Evolutionary conservation across 495 filamentous ascomycete genomes (phyloP).

Genomic region (Massariosphaeria phaeospora): DNA sequence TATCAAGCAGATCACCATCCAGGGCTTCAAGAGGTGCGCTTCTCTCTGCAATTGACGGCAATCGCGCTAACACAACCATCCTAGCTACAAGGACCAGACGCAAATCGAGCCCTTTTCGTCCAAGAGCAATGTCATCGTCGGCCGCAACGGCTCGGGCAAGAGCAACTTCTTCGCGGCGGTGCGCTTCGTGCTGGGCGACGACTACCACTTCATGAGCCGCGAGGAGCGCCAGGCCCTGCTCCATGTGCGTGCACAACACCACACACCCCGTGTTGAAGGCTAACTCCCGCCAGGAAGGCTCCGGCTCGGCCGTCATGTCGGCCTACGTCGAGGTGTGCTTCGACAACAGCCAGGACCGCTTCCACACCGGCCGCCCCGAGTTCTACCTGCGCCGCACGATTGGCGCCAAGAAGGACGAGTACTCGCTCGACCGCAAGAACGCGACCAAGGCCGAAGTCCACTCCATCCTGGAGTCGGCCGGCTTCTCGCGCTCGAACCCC

Average conservation of each 20-base stretch:
- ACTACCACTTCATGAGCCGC: slow-evolving; percentile 90
- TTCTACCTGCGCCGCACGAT: slow-evolving; percentile 89
- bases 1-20: slow-evolving; percentile 99
- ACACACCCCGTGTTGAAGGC: no score
- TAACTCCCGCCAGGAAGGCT: slow-evolving; percentile 63
- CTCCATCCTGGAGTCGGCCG: slow-evolving; percentile 91
- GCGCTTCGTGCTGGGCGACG: slow-evolving; percentile 96
- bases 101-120: slow-evolving; percentile 98
- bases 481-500: slow-evolving; percentile 94
- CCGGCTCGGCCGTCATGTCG: slow-evolving; percentile 96
- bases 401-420: slow-evolving; percentile 97
- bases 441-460: slow-evolving; percentile 92
- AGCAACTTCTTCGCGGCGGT: slow-evolving; percentile 99
- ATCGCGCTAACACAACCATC: slow-evolving; percentile 1
- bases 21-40: slow-evolving; percentile 94
- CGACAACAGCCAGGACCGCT: slow-evolving; percentile 94
- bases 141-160: slow-evolving; percentile 98
- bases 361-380: slow-evolving; percentile 88
- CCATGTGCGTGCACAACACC: slow-evolving; percentile 52
- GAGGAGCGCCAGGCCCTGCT: slow-evolving; percentile 94
- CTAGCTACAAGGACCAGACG: slow-evolving; percentile 97
- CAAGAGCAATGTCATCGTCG: slow-evolving; percentile 97
- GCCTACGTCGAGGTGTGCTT: slow-evolving; percentile 99
- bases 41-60: neutral
- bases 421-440: slow-evolving; percentile 92